Conservation (phyloP, 495 filamentous ascomycete genomes). For the Neurospora africana region DNA sequence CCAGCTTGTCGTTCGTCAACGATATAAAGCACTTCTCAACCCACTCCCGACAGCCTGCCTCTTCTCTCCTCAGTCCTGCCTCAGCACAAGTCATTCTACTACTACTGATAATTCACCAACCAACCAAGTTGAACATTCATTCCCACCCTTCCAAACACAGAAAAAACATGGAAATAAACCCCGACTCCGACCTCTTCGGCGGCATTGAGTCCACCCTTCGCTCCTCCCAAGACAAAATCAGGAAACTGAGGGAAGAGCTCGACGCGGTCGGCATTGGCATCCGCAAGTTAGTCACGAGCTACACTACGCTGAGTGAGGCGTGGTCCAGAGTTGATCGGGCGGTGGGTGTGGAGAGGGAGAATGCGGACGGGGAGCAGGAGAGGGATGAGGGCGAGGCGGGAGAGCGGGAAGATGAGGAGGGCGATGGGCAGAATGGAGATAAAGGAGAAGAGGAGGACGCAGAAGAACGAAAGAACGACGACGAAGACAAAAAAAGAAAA, state of each 20-base stretch:
- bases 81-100: background rate
- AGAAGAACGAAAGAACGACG: background rate
- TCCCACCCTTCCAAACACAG: no score
- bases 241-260: background rate
- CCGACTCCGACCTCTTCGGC: background rate
- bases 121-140: no score
- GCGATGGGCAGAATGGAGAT: no score
- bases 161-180: no score
- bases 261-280: background rate
- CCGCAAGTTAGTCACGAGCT: no score
- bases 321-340: background rate
- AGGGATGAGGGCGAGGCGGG: no score
- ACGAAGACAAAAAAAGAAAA: background rate
- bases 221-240: rapidly evolving
- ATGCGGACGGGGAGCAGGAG: background rate
- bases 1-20: background rate
- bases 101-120: background rate
- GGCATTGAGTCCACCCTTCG: background rate
- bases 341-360: background rate
- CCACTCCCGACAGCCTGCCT: background rate
- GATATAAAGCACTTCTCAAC: background rate
- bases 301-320: no score
- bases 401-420: background rate
- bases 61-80: background rate
- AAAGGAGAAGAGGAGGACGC: background rate